Evolutionary conservation across 306 rosid genomes (phyloP).

Genomic region (Oxytropis ochrocephala): DNA sequence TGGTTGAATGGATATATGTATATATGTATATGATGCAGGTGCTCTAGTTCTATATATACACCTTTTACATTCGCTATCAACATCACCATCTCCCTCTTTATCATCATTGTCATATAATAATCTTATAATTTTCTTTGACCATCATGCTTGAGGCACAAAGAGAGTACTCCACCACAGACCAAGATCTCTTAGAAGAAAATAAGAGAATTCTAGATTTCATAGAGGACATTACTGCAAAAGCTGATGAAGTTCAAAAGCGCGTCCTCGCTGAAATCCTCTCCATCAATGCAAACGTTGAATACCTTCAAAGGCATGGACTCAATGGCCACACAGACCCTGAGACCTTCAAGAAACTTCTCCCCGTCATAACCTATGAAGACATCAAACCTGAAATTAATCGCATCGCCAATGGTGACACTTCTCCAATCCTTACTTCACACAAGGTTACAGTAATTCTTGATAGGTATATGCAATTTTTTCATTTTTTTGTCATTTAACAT

Average conservation of each 20-base stretch:
- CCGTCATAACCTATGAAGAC: constrained; percentile 66
- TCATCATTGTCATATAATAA: not conserved
- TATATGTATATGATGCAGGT: constrained; percentile 11
- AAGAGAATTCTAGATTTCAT: constrained; percentile 54
- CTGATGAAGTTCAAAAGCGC: constrained; percentile 49
- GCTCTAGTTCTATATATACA: constrained; percentile 53
- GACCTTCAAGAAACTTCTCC: constrained; percentile 63
- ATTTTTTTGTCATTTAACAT: too few relatives aligned
- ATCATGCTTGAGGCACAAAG: constrained; percentile 85
- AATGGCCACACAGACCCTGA: constrained; percentile 49
- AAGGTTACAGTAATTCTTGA: constrained; percentile 77
- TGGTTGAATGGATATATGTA: too few relatives aligned
- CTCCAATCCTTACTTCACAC: constrained; percentile 62
- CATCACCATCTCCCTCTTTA: constrained; percentile 10
- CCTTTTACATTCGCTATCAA: constrained; percentile 26
- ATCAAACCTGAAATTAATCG: constrained; percentile 59
- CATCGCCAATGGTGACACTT: constrained; percentile 86
- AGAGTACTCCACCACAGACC: too few relatives aligned
- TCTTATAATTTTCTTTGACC: not conserved
- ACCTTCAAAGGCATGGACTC: constrained; percentile 63
- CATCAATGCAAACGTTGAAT: constrained; percentile 69
- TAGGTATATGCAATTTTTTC: constrained; percentile 52
- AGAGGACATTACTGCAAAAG: constrained; percentile 55
- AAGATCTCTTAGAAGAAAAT: constrained; percentile 38
- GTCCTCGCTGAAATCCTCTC: constrained; percentile 60